These are phyloP conservation scores for Trametes polyzona DNA, from an alignment of 1,284 basidiomycete species.

Conservation along the genomic window DNA sequence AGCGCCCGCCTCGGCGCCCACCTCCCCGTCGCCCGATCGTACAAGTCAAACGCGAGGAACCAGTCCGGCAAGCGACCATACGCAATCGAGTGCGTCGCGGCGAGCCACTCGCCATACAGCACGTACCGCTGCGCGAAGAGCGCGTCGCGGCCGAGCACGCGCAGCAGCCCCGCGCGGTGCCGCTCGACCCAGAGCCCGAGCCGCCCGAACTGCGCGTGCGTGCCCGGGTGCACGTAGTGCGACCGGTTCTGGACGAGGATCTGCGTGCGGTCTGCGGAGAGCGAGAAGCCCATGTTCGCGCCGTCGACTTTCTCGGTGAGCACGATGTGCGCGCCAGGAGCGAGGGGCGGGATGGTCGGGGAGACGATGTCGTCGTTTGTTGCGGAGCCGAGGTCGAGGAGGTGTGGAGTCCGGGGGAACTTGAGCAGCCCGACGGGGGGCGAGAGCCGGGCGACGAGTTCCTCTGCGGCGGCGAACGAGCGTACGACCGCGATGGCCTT, in stretches of 20 bases:
- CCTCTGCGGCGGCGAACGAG: conserved; percentile 53
- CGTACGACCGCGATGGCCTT: conserved; percentile 48
- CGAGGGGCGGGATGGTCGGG: conserved; percentile 17
- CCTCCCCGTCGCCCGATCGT: conserved; percentile 49
- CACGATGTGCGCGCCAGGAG: conserved; percentile 36
- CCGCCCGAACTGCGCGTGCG: conserved; percentile 63
- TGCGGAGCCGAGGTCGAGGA: conserved; percentile 59
- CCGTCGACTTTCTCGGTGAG: conserved; percentile 71
- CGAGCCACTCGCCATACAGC: conserved; percentile 68
- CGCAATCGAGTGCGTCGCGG: conserved; percentile 61
- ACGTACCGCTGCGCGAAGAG: conserved; percentile 60
- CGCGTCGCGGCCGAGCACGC: conserved; percentile 51
- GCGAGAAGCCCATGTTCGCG: conserved; percentile 68
- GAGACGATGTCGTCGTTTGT: conserved; percentile 53
- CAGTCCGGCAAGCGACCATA: conserved; percentile 55
- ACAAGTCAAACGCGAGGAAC: conserved; percentile 65
- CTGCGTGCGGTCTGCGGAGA: conserved; percentile 48
- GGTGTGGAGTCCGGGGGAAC: conserved; percentile 64
- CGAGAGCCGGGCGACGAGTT: conserved; percentile 51
- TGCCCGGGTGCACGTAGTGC: conserved; percentile 56
- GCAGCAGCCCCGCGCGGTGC: conserved; percentile 48
- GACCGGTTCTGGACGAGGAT: conserved; percentile 66
- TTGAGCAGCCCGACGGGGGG: conserved; percentile 51
- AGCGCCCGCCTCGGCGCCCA: conserved; percentile 48
- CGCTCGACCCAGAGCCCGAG: conserved; percentile 55